Base-by-base conservation (phyloP, 805 yeast genomes). In the Wickerhamiella lipophila region DNA sequence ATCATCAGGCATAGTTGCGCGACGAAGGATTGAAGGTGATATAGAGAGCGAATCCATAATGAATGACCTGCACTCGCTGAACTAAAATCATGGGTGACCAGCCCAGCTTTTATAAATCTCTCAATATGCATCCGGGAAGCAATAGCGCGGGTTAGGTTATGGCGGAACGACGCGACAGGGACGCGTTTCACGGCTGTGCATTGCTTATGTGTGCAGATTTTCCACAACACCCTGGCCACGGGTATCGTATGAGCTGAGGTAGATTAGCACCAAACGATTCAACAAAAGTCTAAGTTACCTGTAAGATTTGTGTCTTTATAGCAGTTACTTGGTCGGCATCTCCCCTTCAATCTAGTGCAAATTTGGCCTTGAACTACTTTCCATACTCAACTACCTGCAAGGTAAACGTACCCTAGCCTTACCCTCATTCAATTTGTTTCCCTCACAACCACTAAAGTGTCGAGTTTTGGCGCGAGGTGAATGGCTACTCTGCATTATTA, bases 101-200 rank as follows among this genome's bases (percentile, higher is more conserved):
- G n/a, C 32, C 36, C 35, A 19, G 32, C 25, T 26, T 45, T 22
- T 26, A 23, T 25, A 36, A 35, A 45, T 36, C 42, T 16, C 48
- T 9, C 42, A 40, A 40, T 40, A 40, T 40, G 43, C 43, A 40
- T 23, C 30, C 34, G 26, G 29, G 48, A 16, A 44, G 48, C 48
- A 26, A 27, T 13, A 23, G 30, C 19, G 22, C 42, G 48, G 42
- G 42, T 45, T 36, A 36, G 42, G 42, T 41, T 39, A 21, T 35
- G 18, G 42, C 41, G 27, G 22, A 19, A 11, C 27, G 22, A 34
- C 48, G 48, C 48, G 48, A 45, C 39, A 15, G 18, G 29, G 16
- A 45, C 48, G 48, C 48, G 48, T 45, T 45, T 45, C 48, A 45
- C 39, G 40, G 47, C 46, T 32, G 38, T 32, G 38, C 38, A 32